Conservation (phyloP, 176 grass and related monocot species). For the Carex cristatella region DNA sequence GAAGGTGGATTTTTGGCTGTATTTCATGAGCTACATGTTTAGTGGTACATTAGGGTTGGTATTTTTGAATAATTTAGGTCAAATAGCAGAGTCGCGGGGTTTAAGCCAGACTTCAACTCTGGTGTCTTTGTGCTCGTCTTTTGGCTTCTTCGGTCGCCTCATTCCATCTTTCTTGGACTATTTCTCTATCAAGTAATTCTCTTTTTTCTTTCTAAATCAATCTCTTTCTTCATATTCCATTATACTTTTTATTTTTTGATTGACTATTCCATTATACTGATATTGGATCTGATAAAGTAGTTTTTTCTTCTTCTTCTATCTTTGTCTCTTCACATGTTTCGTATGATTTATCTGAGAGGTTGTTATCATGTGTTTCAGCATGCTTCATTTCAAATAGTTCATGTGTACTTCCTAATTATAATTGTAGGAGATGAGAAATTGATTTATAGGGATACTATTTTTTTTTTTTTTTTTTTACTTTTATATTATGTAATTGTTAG, state of each 20-base stretch:
- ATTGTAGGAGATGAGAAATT: neutral
- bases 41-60: constrained; percentile 78
- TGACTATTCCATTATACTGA: neutral
- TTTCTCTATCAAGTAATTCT: constrained; percentile 67
- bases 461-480: neutral
- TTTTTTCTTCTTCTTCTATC: neutral
- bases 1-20: constrained; percentile 79
- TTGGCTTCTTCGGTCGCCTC: constrained; percentile 97
- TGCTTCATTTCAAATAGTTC: neutral
- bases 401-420: neutral
- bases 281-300: neutral
- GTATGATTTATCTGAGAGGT: neutral
- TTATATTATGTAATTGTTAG: neutral
- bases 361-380: neutral
- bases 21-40: constrained; percentile 96
- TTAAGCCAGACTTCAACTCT: constrained; percentile 52
- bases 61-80: constrained; percentile 91
- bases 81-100: constrained; percentile 80
- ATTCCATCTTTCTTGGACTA: constrained; percentile 88
- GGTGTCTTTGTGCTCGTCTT: constrained; percentile 83
- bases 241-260: neutral
- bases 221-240: neutral
- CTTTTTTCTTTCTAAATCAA: neutral
- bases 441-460: neutral
- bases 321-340: constrained; percentile 8